Percentiles rank a stretch among this genome's conserved stretches.
Conservation (phyloP, 495 filamentous ascomycete genomes). For the Podospora anserina region DNA sequence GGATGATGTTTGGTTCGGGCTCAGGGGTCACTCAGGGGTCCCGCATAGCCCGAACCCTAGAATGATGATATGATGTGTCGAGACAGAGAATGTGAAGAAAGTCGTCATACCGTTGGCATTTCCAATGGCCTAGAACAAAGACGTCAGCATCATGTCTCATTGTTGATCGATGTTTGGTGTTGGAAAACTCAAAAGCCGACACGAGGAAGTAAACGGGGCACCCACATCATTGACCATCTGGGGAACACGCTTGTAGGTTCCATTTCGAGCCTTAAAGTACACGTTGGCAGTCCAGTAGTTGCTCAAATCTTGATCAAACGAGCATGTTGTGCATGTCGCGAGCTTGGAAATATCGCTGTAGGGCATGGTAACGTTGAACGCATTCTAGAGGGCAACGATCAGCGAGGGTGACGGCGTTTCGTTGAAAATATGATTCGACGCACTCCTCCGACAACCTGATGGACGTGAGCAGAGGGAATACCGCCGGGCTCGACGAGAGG, state of each 20-base stretch:
- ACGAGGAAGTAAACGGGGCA: too few species aligned
- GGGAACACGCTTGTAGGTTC: slow-evolving; percentile 48
- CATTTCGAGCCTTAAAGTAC: slow-evolving; percentile 52
- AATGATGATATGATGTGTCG: too few species aligned
- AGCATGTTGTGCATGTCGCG: slow-evolving; percentile 43
- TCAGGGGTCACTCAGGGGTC: too few species aligned
- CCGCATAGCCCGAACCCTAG: too few species aligned
- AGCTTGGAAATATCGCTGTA: slow-evolving; percentile 35
- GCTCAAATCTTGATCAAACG: slow-evolving; percentile 44
- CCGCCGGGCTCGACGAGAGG: slow-evolving; percentile 42
- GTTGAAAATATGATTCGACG: neutral
- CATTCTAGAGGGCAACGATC: slow-evolving; percentile 23
- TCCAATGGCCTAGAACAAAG: slow-evolving; percentile 8
- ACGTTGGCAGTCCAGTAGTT: slow-evolving; percentile 56
- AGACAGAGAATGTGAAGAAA: too few species aligned
- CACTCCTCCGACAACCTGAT: slow-evolving; percentile 48
- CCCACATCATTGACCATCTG: slow-evolving; percentile 26
- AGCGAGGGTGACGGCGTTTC: neutral
- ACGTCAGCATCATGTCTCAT: too few species aligned
- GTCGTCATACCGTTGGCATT: slow-evolving; percentile 16
- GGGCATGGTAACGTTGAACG: slow-evolving; percentile 46
- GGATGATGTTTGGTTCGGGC: too few species aligned
- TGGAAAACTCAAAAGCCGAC: too few species aligned
- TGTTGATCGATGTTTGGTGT: too few species aligned
- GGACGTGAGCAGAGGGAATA: slow-evolving; percentile 41